Evolutionary conservation across 192 early-diverging fungal genomes (phyloP).

Genomic region (Backusella luteola): DNA sequence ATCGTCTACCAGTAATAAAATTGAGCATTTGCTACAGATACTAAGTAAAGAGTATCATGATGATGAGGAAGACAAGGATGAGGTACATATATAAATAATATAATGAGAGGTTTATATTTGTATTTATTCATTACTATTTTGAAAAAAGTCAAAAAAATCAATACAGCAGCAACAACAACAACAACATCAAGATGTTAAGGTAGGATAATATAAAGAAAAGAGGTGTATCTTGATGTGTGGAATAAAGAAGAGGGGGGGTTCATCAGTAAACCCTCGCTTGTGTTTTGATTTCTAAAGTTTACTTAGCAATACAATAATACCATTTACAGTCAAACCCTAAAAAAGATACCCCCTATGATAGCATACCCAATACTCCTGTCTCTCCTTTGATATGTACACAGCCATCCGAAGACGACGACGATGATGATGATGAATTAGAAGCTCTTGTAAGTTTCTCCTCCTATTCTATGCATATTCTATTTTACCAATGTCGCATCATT

Average conservation of each 20-base stretch:
- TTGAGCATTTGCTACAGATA: neutral
- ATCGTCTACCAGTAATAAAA: neutral
- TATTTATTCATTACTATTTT: neutral
- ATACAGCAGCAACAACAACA: neutral
- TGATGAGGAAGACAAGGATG: neutral
- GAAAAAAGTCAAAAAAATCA: neutral
- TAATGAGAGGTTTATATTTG: neutral
- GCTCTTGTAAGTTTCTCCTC: slow-evolving; percentile 20
- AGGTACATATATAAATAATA: neutral
- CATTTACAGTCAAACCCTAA: neutral
- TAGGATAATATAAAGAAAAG: neutral
- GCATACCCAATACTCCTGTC: neutral
- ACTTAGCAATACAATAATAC: slow-evolving; percentile 4
- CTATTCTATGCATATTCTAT: neutral
- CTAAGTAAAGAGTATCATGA: neutral
- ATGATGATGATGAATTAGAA: slow-evolving; percentile 21
- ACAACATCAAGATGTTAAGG: neutral
- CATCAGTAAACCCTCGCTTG: slow-evolving; percentile 1
- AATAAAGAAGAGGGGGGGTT: neutral
- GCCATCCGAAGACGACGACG: neutral
- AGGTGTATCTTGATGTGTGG: too few relatives aligned
- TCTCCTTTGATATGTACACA: neutral
- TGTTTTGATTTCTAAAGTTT: slow-evolving; percentile 4
- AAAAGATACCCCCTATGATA: neutral
- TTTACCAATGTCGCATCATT: neutral